Evolutionary conservation across 257 asterid species (phyloP), one percentile per base, ranked within the genome.

Genomic region (Agastache rugosa): DNA sequence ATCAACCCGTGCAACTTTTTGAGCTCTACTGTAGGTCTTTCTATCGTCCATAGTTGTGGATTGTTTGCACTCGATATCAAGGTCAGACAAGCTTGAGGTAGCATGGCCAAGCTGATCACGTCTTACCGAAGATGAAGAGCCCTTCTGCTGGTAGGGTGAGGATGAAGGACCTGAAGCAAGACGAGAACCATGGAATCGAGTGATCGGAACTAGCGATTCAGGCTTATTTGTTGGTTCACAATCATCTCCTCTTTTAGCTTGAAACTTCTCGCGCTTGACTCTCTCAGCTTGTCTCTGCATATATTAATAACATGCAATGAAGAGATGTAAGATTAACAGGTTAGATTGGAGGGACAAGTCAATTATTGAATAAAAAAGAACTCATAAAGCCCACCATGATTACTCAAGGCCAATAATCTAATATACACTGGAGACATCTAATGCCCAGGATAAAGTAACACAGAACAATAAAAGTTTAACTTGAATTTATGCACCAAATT

Each of bases 81-180:
- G 85, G 75, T 4, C 65, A 6, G 95, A 78, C 78, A 83, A 67
- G 60, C 85, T 83, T 45, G 94, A 75, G 79, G 91, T 67, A 61
- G 87, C 78, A 65, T 84, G 86, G 71, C 91, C 85, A 79, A 85
- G 72, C 54, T 84, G 85, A 82, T 83, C 83, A 14, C 53, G 81
- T 65, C 78, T 79, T 44, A 2, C 50, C 31, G 84, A 78, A 50
- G 73, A 63, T 34, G 83, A 71, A 74, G 79, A 56, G 67, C 76
- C 87, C 53, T 83, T 79, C 53, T 64, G 89, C 70, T 85, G 86
- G 81, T 76, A 92, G 59, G 99, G 99, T 19, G 99, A 88, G 75
- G 96, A 87, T 55, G 85, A 76, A 71, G 90, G 93, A 72, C 93
- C 99, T 73, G 97, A 92, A 75, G 99, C 97, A 62, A 95, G 99